Evolutionary conservation across 176 grass and related monocot species (phyloP).

Genomic region (Saccharum spontaneum): DNA sequence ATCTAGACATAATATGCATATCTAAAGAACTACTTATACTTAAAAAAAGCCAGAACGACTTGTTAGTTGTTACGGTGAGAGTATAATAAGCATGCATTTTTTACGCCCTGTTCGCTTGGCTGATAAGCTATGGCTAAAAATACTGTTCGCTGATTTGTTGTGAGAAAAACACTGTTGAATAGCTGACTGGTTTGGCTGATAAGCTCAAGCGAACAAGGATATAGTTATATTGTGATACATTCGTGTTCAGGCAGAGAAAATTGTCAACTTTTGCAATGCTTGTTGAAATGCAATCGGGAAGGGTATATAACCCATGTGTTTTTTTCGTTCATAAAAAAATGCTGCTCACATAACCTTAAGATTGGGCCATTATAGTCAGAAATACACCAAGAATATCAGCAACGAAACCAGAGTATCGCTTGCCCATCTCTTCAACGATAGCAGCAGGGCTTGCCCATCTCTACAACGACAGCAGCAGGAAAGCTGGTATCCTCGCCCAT

Average conservation of each 20-base stretch:
- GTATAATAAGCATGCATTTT: not conserved
- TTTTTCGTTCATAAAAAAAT: constrained; percentile 24
- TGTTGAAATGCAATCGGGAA: constrained; percentile 3
- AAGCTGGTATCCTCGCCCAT: constrained; percentile 5
- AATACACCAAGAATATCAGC: constrained; percentile 35
- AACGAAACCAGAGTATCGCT: constrained; percentile 4
- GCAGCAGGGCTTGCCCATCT: constrained; percentile 1
- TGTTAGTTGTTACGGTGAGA: no score
- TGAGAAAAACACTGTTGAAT: no score
- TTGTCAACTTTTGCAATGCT: not conserved
- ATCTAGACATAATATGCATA: no score
- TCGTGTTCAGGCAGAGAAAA: not conserved
- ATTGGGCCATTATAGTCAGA: constrained; percentile 32
- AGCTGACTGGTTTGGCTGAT: no score
- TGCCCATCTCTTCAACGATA: constrained; percentile 33
- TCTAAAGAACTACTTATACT: no score
- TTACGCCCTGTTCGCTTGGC: no score
- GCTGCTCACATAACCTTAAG: constrained; percentile 34
- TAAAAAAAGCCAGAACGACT: not conserved
- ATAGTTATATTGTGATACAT: not conserved
- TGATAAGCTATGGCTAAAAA: no score
- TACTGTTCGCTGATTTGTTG: no score
- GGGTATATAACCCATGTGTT: not conserved
- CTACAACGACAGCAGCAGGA: constrained; percentile 40
- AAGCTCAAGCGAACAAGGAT: no score